phyloP scores from a whole-genome alignment of 768 basidiomycete species.

The Mycena latifolia region DNA sequence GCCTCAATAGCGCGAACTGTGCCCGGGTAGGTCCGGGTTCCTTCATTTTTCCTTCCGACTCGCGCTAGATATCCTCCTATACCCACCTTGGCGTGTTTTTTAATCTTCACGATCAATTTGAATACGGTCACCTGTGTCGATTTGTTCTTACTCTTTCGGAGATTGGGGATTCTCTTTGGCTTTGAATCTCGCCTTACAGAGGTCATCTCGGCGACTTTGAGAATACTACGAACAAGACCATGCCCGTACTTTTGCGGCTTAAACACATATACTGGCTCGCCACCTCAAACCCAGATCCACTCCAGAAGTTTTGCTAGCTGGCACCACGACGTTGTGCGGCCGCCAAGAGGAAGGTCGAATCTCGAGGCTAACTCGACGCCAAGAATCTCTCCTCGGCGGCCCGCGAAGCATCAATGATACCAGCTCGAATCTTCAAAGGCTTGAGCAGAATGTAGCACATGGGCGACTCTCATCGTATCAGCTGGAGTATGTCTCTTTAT shows the following conservation, averaged over 20 bases:
- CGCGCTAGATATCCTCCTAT: too few relatives aligned
- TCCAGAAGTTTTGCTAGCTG: not conserved
- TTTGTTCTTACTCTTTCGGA: not conserved
- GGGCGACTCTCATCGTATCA: not conserved
- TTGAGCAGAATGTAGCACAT: not conserved
- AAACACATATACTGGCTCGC: too few relatives aligned
- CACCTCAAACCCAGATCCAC: not conserved
- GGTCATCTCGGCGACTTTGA: not conserved
- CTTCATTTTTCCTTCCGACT: too few relatives aligned
- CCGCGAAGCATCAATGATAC: constrained; percentile 10
- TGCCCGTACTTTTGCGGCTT: not conserved
- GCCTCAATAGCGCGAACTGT: too few relatives aligned
- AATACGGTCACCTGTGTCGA: not conserved
- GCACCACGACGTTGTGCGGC: not conserved
- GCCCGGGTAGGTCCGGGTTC: too few relatives aligned
- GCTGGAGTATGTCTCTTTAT: too few relatives aligned
- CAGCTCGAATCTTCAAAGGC: too few relatives aligned
- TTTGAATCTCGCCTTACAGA: not conserved
- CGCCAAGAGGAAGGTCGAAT: too few relatives aligned
- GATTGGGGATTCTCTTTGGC: not conserved
- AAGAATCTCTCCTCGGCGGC: not conserved
- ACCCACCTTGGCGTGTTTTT: too few relatives aligned
- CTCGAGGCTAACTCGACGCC: not conserved
- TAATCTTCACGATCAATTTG: too few relatives aligned
- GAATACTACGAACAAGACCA: not conserved